phyloP scores from a whole-genome alignment of 495 filamentous ascomycete species.

The Penicillium lagena region DNA sequence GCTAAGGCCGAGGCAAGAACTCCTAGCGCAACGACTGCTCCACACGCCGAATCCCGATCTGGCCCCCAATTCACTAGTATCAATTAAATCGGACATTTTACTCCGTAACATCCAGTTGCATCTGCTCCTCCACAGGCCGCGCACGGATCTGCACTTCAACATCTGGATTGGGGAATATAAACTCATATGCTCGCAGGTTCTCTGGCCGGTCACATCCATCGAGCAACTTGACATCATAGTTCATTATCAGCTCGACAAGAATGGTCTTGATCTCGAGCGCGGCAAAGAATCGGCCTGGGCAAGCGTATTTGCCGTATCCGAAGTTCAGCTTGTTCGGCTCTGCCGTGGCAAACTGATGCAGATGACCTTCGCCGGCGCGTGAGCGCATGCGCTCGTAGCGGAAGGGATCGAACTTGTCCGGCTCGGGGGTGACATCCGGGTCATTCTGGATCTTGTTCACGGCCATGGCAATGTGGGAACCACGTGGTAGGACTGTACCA shows the following conservation, averaged over 20 bases:
- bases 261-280: conserved; percentile 44
- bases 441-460: not conserved
- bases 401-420: conserved; percentile 44
- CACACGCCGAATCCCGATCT: too few relatives aligned
- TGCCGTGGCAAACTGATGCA: conserved; percentile 38
- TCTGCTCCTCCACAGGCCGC: too few relatives aligned
- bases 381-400: conserved; percentile 45
- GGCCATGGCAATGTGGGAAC: not conserved
- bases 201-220: too few relatives aligned
- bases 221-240: conserved; percentile 39
- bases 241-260: conserved; percentile 38
- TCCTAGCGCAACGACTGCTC: too few relatives aligned
- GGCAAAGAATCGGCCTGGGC: conserved; percentile 53
- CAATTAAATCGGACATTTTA: too few relatives aligned
- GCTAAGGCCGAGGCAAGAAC: too few relatives aligned
- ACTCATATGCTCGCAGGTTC: too few relatives aligned
- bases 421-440: conserved; percentile 10
- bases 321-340: conserved; percentile 39
- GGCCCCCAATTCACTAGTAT: too few relatives aligned
- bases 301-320: conserved; percentile 41
- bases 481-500: conserved; percentile 1
- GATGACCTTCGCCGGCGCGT: conserved; percentile 17
- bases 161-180: too few relatives aligned
- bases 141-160: too few relatives aligned
- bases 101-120: too few relatives aligned